Evolutionary conservation across 2,329 filamentous ascomycete species (phyloP), one percentile per base, ranked within the genome.

Genomic region (Ascochyta clinopodiicola): DNA sequence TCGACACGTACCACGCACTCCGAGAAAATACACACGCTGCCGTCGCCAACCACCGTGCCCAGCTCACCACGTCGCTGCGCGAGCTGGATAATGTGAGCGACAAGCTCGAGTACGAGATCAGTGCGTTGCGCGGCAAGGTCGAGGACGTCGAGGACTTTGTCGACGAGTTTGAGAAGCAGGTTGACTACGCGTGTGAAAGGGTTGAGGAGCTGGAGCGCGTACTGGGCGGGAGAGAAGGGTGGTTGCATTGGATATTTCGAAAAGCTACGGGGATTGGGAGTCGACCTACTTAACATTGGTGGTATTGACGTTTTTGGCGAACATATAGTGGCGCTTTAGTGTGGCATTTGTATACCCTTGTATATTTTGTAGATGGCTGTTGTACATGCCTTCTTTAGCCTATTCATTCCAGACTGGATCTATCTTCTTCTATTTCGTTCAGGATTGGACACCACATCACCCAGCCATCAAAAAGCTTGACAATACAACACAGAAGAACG

Each of bases 51-150:
- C 90, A 96, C 75, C 85, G 88, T 36, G 81, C 82, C 21, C 82
- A 84, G 47, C 79, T 96, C 34, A 85, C 84, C 4, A 91, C 95
- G 69, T 83, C 84, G 15, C 80, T 92, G 57, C 89, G 89, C 72
- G 90, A 95, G 60, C 82, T 97, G 13, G 92, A 96, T 72, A 84
- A 89, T 21, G 80, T 96, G 35, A 86, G 89, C 2, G 91, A 92
- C 19, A 93, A 93, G 75, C 81, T 98, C 51, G 93, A 98, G 68
- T 98, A 98, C 75, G 94, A 97, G 79, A 88, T 97, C 58, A 86
- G 89, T 56, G 86, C 87, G 15, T 79, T 98, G n/a, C 82, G 87
- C 44, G 86, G 88, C 43, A 92, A 92, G 67, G 88, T 96, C 9
- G 84, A 90, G 66, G 94, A 98, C 69, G 90, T 96, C 8, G 92